Evolutionary conservation across 129 eudicot genomes (phyloP), one percentile per base, ranked within the genome.

Genomic region (Saposhnikovia divaricata): DNA sequence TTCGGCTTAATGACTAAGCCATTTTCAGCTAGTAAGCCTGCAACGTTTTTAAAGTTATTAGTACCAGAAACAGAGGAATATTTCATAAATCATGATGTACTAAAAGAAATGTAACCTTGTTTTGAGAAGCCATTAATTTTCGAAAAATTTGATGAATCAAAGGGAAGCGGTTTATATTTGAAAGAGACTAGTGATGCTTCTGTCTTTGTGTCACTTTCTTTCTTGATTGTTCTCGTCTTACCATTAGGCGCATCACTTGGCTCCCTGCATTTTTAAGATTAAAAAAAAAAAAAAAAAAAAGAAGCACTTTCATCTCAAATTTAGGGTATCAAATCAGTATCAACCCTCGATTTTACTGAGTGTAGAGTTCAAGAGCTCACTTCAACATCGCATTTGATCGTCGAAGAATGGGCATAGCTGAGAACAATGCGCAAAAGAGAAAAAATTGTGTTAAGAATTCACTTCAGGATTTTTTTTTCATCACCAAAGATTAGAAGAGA

Each of bases 21-120:
- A 80, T 90, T 88, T 25, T 82, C 87, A 69, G 89, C 96, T 0
- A 89, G 87, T 45, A 92, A 46, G 72, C 89, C 91, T 85, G 77
- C 42, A 81, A 27, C 3, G 37, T 46, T 37, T 3, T 11, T 5
- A 2, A 14, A 74, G 12, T 59, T n/a, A 9, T 59, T 3, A n/a
- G 68, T 31, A 65, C 72, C 72, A 66, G 42, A 34, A 69, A 69
- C 10, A 34, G 74, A 69, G 9, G 23, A 2, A 15, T 31, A 1
- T 31, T 12, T 68, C 74, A 69, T 14, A 28, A 5, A 69, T 28
- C 40, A 69, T 28, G 9, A 69, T 28, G 19, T 28, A 69, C 1
- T 12, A 34, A 14, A 34, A 69, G 74, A 15, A 23, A 59, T 59
- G 23, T 81, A 40, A 89, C 93, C 93, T 77, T 87, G 80, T 81